phyloP scores from a whole-genome alignment of 805 yeast species.

The Candida broadrunensis region DNA sequence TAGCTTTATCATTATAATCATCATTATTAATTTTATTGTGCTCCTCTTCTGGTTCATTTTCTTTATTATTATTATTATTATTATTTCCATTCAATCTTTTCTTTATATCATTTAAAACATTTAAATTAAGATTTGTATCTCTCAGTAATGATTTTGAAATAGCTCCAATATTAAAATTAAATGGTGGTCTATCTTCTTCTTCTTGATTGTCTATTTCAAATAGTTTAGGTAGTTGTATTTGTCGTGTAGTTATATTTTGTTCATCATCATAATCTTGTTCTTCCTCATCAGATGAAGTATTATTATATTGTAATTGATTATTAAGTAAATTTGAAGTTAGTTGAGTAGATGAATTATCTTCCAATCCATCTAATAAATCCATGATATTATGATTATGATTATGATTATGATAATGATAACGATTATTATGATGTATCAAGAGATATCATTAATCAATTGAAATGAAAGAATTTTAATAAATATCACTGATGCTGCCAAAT shows the following conservation, averaged over 20 bases:
- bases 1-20: neutral
- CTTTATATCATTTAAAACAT: constrained; percentile 22
- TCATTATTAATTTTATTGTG: neutral
- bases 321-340: neutral
- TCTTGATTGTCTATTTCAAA: neutral
- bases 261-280: constrained; percentile 2
- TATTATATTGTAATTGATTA: neutral
- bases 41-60: constrained; percentile 1
- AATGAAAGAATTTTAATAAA: too few species aligned
- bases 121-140: constrained; percentile 8
- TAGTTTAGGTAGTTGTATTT: neutral
- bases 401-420: too few species aligned
- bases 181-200: constrained; percentile 2
- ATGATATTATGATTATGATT: too few species aligned
- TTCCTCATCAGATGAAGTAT: constrained; percentile 1
- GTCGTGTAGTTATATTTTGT: neutral
- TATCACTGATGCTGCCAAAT: too few species aligned
- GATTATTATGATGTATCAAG: too few species aligned
- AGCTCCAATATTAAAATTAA: constrained; percentile 5
- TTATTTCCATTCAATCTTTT: constrained; percentile 20
- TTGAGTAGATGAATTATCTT: constrained; percentile 9
- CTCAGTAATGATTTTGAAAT: constrained; percentile 1
- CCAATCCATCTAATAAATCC: constrained; percentile 21
- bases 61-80: constrained; percentile 7
- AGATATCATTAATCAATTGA: too few species aligned